Conservation (phyloP, 495 filamentous ascomycete genomes). For the Penicillium odoratum region DNA sequence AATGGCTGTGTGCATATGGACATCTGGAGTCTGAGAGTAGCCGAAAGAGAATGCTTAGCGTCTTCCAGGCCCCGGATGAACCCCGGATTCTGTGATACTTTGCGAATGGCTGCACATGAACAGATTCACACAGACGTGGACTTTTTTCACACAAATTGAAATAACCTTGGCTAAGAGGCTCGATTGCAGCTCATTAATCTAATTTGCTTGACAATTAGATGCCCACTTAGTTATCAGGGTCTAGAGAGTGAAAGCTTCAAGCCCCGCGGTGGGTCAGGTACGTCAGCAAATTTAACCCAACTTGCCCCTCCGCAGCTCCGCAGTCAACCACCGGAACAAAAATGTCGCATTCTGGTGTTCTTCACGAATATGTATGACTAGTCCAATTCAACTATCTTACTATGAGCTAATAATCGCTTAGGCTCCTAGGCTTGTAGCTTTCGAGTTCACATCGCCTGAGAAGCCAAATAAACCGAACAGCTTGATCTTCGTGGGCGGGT, state of each 20-base stretch:
- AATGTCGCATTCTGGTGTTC: constrained; percentile 32
- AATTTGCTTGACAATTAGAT: too few relatives aligned
- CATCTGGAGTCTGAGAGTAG: neutral
- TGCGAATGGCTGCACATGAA: too few relatives aligned
- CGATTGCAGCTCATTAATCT: too few relatives aligned
- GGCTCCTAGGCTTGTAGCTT: constrained; percentile 56
- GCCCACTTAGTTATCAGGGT: neutral
- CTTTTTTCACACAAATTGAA: too few relatives aligned
- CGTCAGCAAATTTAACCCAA: constrained; percentile 11
- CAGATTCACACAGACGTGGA: too few relatives aligned
- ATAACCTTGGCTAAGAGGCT: too few relatives aligned
- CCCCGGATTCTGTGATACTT: neutral
- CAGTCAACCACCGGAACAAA: constrained; percentile 5
- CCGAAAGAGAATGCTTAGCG: neutral
- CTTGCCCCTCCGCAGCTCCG: constrained; percentile 1
- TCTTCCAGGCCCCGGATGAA: neutral
- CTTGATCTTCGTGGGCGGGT: constrained; percentile 80
- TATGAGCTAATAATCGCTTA: constrained; percentile 25
- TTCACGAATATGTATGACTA: constrained; percentile 42
- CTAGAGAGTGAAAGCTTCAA: neutral
- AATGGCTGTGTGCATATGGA: neutral
- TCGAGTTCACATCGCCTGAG: constrained; percentile 51
- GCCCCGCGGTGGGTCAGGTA: constrained; percentile 19
- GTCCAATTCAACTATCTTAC: neutral
- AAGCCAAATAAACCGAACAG: constrained; percentile 53